A percentile compares a stretch with the other conserved stretches of the same genome.
These are phyloP conservation scores for Aspergillus bombycis DNA, from an alignment of 2,329 filamentous ascomycete genomes.

Conservation along the genomic window DNA sequence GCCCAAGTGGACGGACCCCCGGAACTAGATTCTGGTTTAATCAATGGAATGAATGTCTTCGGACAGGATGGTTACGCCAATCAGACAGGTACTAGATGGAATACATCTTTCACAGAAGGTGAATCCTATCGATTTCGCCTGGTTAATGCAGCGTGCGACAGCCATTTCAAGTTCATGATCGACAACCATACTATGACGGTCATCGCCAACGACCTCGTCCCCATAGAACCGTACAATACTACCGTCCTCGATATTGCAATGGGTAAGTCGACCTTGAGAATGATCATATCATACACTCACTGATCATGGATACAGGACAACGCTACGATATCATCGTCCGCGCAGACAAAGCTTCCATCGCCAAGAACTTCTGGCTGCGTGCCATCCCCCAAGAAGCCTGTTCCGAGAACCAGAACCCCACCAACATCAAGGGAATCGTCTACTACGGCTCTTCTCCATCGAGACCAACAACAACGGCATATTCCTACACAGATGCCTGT, in stretches of 20 bases:
- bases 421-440: conserved; percentile 56
- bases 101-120: conserved; percentile 50
- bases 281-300: background rate
- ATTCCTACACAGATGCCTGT: conserved; percentile 25
- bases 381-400: conserved; percentile 49
- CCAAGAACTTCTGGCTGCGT: conserved; percentile 45
- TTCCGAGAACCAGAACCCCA: conserved; percentile 41
- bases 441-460: conserved; percentile 35
- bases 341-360: conserved; percentile 26
- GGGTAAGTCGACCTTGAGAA: conserved; percentile 29
- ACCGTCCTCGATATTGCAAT: conserved; percentile 50
- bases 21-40: conserved; percentile 49
- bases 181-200: conserved; percentile 61
- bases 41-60: conserved; percentile 48
- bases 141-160: conserved; percentile 31
- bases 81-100: conserved; percentile 42
- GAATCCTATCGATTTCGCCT: conserved; percentile 31
- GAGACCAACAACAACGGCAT: conserved; percentile 24
- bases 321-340: conserved; percentile 44
- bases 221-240: conserved; percentile 59
- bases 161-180: conserved; percentile 48
- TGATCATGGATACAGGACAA: conserved; percentile 29
- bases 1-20: conserved; percentile 27
- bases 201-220: conserved; percentile 62
- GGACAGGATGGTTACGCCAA: conserved; percentile 24